phyloP scores from a whole-genome alignment of 1,284 basidiomycete species.

The Microbotryum silenes-acaulis region DNA sequence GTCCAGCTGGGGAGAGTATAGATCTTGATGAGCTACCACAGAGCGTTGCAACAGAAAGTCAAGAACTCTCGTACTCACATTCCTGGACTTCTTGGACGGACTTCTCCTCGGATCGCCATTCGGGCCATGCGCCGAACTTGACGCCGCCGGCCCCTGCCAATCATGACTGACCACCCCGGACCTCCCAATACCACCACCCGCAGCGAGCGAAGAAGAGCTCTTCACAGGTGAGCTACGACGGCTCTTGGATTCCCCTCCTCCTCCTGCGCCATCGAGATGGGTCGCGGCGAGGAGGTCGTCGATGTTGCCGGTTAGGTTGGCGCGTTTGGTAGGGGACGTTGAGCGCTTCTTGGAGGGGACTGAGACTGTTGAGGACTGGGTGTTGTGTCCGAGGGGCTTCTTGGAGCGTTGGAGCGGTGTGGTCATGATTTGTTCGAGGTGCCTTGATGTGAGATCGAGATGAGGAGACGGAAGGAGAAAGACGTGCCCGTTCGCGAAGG shows the following conservation, averaged over 20 bases:
- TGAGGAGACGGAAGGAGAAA: no score
- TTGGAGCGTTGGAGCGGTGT: no score
- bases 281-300: neutral
- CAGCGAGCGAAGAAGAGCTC: neutral
- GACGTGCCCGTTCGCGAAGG: no score
- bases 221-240: no score
- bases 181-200: conserved; percentile 22
- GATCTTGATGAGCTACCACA: neutral
- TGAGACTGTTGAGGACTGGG: no score
- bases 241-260: neutral
- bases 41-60: no score
- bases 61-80: conserved; percentile 9
- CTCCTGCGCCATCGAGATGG: neutral
- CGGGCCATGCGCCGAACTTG: neutral
- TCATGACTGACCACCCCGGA: conserved; percentile 23
- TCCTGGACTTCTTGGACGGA: conserved; percentile 23
- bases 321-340: no score
- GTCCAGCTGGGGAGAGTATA: conserved; percentile 16
- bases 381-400: no score
- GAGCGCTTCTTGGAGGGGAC: no score
- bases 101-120: conserved; percentile 19
- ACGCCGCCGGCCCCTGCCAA: conserved; percentile 9
- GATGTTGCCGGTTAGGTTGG: no score
- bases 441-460: no score
- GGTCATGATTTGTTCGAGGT: no score